phyloP scores from a whole-genome alignment of 1,139 yeast species.

The Zygotorulaspora mrakii region DNA sequence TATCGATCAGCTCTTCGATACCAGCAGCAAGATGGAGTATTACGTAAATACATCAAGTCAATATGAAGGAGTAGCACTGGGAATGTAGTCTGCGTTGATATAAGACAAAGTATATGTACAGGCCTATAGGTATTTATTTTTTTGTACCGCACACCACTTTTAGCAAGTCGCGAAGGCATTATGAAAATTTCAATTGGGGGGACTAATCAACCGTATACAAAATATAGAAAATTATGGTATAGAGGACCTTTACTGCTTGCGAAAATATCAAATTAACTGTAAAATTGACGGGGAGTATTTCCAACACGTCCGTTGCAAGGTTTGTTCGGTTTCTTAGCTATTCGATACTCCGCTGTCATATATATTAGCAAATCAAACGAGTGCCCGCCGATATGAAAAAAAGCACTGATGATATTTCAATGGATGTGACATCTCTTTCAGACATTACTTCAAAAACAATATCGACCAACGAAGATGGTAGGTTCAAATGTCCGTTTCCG shows the following conservation, averaged over 20 bases:
- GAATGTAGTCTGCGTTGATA: slow-evolving; percentile 21
- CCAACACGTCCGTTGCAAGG: too few species aligned
- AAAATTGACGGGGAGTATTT: too few species aligned
- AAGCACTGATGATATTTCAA: not conserved
- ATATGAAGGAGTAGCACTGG: slow-evolving; percentile 37
- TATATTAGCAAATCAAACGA: not conserved
- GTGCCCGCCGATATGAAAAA: not conserved
- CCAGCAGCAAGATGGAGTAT: slow-evolving; percentile 15
- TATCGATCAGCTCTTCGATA: slow-evolving; percentile 17
- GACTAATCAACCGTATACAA: too few species aligned
- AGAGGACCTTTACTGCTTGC: too few species aligned
- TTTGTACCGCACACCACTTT: not conserved
- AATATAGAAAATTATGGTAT: too few species aligned
- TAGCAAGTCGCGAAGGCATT: not conserved
- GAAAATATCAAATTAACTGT: too few species aligned
- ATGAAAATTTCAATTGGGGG: too few species aligned
- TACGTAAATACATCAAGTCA: slow-evolving; percentile 36
- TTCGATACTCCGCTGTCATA: not conserved
- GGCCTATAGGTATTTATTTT: too few species aligned
- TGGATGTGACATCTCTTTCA: not conserved
- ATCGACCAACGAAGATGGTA: slow-evolving; percentile 5
- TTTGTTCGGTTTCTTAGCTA: not conserved
- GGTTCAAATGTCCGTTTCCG: slow-evolving; percentile 39
- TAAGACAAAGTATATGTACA: too few species aligned
- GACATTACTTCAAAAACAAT: slow-evolving; percentile 1